These are phyloP conservation scores for Lathyrus aphaca DNA, from an alignment of 306 rosid genomes.

Conservation along the genomic window DNA sequence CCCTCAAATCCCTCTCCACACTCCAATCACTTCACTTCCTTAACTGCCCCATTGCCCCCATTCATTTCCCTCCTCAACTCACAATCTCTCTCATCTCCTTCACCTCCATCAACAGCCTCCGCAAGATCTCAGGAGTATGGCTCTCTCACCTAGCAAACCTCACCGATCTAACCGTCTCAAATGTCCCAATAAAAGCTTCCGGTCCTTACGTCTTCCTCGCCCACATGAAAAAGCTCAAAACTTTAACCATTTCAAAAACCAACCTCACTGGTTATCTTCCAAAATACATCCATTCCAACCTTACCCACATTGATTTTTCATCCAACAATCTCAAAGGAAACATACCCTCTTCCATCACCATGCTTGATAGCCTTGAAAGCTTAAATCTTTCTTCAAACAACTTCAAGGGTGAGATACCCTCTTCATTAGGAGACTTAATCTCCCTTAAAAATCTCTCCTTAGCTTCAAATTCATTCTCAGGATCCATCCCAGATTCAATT, in stretches of 20 bases:
- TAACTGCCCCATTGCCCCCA: conserved; percentile 71
- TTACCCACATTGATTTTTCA: conserved; percentile 74
- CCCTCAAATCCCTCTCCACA: conserved; percentile 84
- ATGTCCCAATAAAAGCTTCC: conserved; percentile 54
- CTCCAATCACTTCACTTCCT: conserved; percentile 66
- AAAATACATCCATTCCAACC: conserved; percentile 52
- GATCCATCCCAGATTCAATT: conserved; percentile 63
- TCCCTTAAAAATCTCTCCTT: conserved; percentile 60
- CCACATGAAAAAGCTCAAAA: conserved; percentile 59
- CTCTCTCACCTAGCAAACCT: conserved; percentile 68
- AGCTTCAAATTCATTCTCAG: conserved; percentile 69
- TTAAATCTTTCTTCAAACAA: conserved; percentile 65
- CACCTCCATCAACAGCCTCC: conserved; percentile 63
- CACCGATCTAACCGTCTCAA: conserved; percentile 67
- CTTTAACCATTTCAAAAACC: conserved; percentile 69
- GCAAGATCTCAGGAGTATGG: conserved; percentile 57
- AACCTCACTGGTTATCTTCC: conserved; percentile 73
- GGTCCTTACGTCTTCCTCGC: conserved; percentile 69
- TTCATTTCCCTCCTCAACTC: conserved; percentile 75
- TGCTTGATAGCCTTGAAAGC: conserved; percentile 59
- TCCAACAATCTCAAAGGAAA: conserved; percentile 64
- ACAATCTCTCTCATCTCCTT: conserved; percentile 66
- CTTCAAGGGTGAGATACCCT: conserved; percentile 66
- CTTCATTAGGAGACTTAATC: conserved; percentile 71
- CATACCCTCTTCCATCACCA: conserved; percentile 63